Conservation (phyloP, 2,329 filamentous ascomycete species). For the Aspergillus glaucus region DNA sequence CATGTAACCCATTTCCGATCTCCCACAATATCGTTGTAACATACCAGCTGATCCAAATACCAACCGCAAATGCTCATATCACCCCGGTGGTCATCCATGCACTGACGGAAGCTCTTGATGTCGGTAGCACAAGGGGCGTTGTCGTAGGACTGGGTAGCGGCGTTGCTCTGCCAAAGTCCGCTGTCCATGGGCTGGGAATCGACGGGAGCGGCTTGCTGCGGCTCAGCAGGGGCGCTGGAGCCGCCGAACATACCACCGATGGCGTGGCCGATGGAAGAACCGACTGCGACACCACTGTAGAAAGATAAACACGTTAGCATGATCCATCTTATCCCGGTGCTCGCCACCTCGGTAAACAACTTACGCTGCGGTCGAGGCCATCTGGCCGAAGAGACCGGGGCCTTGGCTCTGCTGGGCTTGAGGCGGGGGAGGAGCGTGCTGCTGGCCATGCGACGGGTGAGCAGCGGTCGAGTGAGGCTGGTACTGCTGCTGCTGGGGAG, state of each 20-base stretch:
- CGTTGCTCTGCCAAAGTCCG: conserved; percentile 40
- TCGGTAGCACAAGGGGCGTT: conserved; percentile 68
- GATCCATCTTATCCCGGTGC: not conserved
- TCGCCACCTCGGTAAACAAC: conserved; percentile 40
- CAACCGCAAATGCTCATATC: conserved; percentile 95
- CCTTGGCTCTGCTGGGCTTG: conserved; percentile 52
- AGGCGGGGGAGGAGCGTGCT: conserved; percentile 43
- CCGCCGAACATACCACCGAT: conserved; percentile 87
- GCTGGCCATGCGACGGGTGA: conserved; percentile 41
- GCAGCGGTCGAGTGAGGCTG: conserved; percentile 65
- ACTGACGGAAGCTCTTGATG: conserved; percentile 81
- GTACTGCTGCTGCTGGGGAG: conserved; percentile 55
- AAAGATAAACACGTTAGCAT: conserved; percentile 12
- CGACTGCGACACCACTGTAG: conserved; percentile 85
- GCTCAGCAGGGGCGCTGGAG: conserved; percentile 53
- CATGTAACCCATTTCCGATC: not conserved
- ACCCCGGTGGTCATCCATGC: conserved; percentile 91
- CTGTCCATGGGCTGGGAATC: conserved; percentile 48
- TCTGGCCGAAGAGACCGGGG: conserved; percentile 87
- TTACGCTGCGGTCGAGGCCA: conserved; percentile 97
- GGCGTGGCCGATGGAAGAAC: conserved; percentile 90
- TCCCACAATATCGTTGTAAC: conserved; percentile 8
- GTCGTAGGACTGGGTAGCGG: conserved; percentile 44
- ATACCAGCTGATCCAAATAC: conserved; percentile 88
- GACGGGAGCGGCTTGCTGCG: conserved; percentile 46